Evolutionary conservation across 106 monocot species (phyloP).

Genomic region (Gastrodia elata): DNA sequence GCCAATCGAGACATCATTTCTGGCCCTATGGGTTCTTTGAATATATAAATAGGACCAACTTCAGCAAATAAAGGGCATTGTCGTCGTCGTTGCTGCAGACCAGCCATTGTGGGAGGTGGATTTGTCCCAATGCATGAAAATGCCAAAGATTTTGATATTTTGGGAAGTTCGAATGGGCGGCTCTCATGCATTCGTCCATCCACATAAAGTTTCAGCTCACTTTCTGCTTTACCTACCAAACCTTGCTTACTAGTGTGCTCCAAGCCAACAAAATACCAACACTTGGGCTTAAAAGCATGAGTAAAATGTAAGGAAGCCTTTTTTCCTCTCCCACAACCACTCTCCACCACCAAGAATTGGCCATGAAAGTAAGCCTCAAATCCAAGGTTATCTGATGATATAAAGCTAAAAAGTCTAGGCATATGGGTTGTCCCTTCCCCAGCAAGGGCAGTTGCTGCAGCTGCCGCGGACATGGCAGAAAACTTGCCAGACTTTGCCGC

Average conservation of each 20-base stretch:
- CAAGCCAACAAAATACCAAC: conserved; percentile 92
- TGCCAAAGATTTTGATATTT: conserved; percentile 78
- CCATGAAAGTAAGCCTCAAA: conserved; percentile 98
- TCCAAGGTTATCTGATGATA: conserved; percentile 88
- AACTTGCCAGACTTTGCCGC: conserved; percentile 60
- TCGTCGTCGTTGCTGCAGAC: conserved; percentile 72
- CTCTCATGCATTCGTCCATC: conserved; percentile 91
- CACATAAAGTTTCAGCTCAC: conserved; percentile 82
- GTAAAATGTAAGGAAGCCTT: conserved; percentile 93
- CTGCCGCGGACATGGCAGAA: conserved; percentile 87
- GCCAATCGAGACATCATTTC: conserved; percentile 76
- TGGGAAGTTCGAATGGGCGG: conserved; percentile 80
- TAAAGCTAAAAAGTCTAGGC: conserved; percentile 95
- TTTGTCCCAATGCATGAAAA: conserved; percentile 99
- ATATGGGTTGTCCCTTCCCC: conserved; percentile 97
- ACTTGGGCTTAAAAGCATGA: conserved; percentile 69
- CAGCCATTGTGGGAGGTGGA: conserved; percentile 96
- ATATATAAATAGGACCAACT: conserved; percentile 92
- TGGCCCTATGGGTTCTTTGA: conserved; percentile 82
- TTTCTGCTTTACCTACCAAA: conserved; percentile 81
- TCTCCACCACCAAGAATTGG: conserved; percentile 93
- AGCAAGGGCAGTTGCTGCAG: conserved; percentile 86
- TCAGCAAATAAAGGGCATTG: conserved; percentile 99
- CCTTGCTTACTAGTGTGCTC: conserved; percentile 85
- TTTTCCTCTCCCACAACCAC: conserved; percentile 65